These are phyloP conservation scores for Celoporthe dispersa DNA, from an alignment of 2,329 filamentous ascomycete genomes.

Conservation along the genomic window DNA sequence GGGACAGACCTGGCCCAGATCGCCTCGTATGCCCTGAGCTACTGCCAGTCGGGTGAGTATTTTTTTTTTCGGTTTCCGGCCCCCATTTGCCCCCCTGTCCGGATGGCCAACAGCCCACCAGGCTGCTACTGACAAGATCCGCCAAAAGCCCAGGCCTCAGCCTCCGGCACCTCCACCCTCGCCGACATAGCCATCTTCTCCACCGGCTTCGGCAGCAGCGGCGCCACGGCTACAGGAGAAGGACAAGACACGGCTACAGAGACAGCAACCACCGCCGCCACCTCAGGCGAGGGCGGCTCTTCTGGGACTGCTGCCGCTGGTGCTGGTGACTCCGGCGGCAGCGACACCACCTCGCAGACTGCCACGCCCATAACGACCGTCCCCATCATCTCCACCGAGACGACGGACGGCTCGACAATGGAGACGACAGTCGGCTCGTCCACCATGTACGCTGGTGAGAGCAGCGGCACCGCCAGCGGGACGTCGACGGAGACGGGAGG, in stretches of 20 bases:
- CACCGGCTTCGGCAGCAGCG: constrained; percentile 1
- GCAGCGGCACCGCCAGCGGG: not conserved
- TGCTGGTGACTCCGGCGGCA: not conserved
- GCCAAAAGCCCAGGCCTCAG: constrained; percentile 5
- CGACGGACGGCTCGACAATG: not conserved
- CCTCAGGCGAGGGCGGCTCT: not conserved
- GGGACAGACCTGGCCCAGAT: constrained; percentile 3
- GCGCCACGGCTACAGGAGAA: not conserved
- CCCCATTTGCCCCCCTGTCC: not conserved
- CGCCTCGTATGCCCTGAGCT: constrained; percentile 10
- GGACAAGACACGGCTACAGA: not conserved
- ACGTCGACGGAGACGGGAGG: not conserved
- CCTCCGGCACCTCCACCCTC: constrained; percentile 8
- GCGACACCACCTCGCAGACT: not conserved
- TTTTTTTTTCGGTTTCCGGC: no score
- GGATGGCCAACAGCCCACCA: not conserved
- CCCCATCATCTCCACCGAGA: constrained; percentile 9
- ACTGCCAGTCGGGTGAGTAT: constrained; percentile 9
- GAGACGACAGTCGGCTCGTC: not conserved
- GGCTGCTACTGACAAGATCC: not conserved
- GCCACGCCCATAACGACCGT: not conserved
- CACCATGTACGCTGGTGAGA: not conserved
- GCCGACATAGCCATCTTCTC: constrained; percentile 13
- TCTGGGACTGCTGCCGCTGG: not conserved
- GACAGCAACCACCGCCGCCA: not conserved